These are phyloP conservation scores for Mycena albidolilacea DNA, from an alignment of 768 basidiomycete genomes.

Conservation along the genomic window DNA sequence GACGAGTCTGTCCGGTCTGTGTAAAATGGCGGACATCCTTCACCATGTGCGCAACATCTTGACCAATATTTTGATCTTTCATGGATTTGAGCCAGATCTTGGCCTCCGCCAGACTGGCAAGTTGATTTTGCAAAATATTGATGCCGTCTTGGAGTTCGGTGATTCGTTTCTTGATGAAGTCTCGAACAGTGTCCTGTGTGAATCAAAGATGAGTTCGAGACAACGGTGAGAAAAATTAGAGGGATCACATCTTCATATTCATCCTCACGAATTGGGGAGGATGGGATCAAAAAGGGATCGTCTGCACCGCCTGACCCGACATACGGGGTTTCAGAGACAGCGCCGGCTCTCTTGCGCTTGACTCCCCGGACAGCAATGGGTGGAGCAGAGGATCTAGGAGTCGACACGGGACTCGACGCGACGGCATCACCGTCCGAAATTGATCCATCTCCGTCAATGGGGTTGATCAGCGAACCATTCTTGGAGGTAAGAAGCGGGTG, in stretches of 20 bases:
- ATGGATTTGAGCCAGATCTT: slow-evolving; percentile 5
- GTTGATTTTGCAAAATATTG: background rate
- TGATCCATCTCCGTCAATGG: background rate
- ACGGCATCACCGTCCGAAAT: slow-evolving; percentile 7
- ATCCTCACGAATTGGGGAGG: background rate
- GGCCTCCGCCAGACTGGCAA: background rate
- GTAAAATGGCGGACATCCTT: background rate
- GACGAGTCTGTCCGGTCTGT: background rate
- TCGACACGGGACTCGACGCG: background rate
- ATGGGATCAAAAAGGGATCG: background rate
- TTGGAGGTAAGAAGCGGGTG: slow-evolving; percentile 34
- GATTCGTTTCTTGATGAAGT: background rate
- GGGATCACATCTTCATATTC: background rate
- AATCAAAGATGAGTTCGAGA: no score
- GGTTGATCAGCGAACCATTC: background rate
- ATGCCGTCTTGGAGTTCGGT: background rate
- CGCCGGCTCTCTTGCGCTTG: background rate
- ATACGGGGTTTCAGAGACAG: background rate
- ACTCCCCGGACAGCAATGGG: background rate
- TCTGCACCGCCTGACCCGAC: no score
- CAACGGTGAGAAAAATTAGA: no score
- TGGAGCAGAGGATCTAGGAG: background rate
- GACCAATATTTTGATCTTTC: slow-evolving; percentile 4
- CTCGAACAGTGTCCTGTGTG: background rate
- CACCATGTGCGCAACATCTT: background rate